Evolutionary conservation across 2,329 filamentous ascomycete species (phyloP), one percentile per base, ranked within the genome.

Genomic region (Xylariaceae sp.): DNA sequence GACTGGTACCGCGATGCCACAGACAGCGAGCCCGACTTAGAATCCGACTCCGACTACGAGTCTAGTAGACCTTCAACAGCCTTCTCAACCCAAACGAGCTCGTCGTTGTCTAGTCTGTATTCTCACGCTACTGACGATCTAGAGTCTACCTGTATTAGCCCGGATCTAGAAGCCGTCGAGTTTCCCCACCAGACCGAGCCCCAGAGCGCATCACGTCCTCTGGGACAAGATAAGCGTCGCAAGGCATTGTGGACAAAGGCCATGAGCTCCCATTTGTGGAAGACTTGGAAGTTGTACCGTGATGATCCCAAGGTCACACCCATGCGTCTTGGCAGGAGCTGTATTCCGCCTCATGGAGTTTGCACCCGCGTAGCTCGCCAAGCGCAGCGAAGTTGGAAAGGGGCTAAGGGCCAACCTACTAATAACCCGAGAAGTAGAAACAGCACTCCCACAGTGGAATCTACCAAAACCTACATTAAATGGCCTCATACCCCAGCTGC

Each of bases 251-350:
- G 84, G 84, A 85, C 83, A 3, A 80, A 79, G 57, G 76, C 80
- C 19, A 86, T 87, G 81, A 83, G 76, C 69, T 73, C 79, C 9
- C 84, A 87, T 62, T 70, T 87, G 7, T 87, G 84, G 84, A 76
- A 80, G 4, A 85, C 80, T 1, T 87, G 86, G 64, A 71, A 80
- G 55, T 72, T 84, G 50, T 87, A 87, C 62, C 71, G 87, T 41
- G 80, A 85, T 65, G 84, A 87, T 61, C 83, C 84, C 45, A 83
- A 81, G 47, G 82, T 86, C 2, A 87, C 84, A 1, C 84, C 84
- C 0, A 82, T 87, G 58, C 78, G 81, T 50, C 75, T 85, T 53
- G 79, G 82, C 56, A 84, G 83, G 63, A 83, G 80, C 64, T 78
- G 79, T 54, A 78, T 87, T 30, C 84, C 84, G 6, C 84, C 84